A percentile compares a stretch with the other conserved stretches of the same genome.
These are phyloP conservation scores for Blastobotrys attinorum DNA, from an alignment of 805 yeast genomes.

Conservation along the genomic window DNA sequence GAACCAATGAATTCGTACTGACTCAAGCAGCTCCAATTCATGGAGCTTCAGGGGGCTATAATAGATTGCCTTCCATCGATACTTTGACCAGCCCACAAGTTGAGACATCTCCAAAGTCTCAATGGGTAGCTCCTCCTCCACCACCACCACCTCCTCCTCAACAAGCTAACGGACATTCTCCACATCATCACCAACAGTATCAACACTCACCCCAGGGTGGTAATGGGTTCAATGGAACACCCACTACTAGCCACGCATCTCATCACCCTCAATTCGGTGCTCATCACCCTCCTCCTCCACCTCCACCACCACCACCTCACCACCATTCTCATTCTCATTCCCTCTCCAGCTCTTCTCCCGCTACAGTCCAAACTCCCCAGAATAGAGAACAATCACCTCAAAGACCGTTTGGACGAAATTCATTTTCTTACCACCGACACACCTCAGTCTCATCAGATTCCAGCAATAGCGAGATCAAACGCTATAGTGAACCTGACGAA, in stretches of 20 bases:
- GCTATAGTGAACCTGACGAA: constrained; percentile 2
- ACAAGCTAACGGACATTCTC: too few species aligned
- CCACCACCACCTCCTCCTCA: constrained; percentile 5
- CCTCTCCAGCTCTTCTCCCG: not conserved
- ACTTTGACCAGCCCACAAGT: constrained; percentile 7
- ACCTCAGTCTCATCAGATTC: not conserved
- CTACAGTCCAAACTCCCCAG: too few species aligned
- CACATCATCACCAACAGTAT: too few species aligned
- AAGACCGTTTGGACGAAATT: not conserved
- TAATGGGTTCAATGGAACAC: not conserved
- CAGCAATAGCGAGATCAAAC: not conserved
- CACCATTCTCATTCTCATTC: too few species aligned
- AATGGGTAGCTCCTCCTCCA: not conserved
- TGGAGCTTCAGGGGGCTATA: too few species aligned
- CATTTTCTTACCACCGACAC: not conserved
- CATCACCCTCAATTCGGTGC: too few species aligned
- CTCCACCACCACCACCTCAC: constrained; percentile 1
- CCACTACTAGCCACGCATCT: not conserved
- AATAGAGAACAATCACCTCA: not conserved
- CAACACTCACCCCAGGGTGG: constrained; percentile 1
- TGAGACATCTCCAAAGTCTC: not conserved
- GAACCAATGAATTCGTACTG: not conserved
- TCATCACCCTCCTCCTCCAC: not conserved
- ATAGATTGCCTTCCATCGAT: constrained; percentile 22
- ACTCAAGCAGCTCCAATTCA: too few species aligned